These are phyloP conservation scores for Tephrocybe sp. DNA, from an alignment of 768 basidiomycete genomes.

Conservation along the genomic window DNA sequence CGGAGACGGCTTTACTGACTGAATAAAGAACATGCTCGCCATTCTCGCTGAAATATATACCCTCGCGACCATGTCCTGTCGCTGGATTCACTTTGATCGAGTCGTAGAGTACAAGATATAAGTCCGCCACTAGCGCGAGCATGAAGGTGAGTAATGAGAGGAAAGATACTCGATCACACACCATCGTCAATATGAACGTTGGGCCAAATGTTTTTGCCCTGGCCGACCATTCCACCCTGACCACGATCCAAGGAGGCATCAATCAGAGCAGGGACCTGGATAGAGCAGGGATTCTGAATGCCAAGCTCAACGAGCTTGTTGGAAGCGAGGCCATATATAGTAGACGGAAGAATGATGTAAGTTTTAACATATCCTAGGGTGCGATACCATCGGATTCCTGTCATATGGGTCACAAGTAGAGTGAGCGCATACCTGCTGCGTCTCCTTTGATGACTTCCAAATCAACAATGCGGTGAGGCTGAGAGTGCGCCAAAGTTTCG, in stretches of 20 bases:
- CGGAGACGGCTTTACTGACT: slow-evolving; percentile 38
- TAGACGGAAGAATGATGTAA: slow-evolving; percentile 53
- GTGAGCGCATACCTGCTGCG: slow-evolving; percentile 36
- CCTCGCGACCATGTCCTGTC: slow-evolving; percentile 46
- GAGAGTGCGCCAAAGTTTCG: slow-evolving; percentile 41
- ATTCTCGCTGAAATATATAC: slow-evolving; percentile 54
- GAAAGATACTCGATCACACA: slow-evolving; percentile 21
- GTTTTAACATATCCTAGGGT: slow-evolving; percentile 46
- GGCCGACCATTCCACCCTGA: slow-evolving; percentile 54
- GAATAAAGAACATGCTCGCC: slow-evolving; percentile 48
- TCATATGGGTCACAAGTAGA: neutral
- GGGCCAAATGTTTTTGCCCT: slow-evolving; percentile 61
- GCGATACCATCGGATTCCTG: neutral
- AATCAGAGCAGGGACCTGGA: slow-evolving; percentile 52
- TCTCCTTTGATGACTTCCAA: slow-evolving; percentile 46
- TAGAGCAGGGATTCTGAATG: slow-evolving; percentile 52
- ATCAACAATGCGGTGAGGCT: slow-evolving; percentile 54
- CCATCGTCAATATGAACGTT: slow-evolving; percentile 56
- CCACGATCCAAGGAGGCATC: slow-evolving; percentile 43
- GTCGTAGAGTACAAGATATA: slow-evolving; percentile 36
- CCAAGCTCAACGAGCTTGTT: slow-evolving; percentile 49
- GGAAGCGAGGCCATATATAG: slow-evolving; percentile 58
- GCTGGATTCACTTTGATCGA: slow-evolving; percentile 26
- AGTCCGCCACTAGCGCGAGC: slow-evolving; percentile 32
- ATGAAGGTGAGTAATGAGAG: neutral